Percentiles rank a stretch among this genome's conserved stretches.
Conservation (phyloP, 1,284 basidiomycete genomes). For the Puccinia coronata region DNA sequence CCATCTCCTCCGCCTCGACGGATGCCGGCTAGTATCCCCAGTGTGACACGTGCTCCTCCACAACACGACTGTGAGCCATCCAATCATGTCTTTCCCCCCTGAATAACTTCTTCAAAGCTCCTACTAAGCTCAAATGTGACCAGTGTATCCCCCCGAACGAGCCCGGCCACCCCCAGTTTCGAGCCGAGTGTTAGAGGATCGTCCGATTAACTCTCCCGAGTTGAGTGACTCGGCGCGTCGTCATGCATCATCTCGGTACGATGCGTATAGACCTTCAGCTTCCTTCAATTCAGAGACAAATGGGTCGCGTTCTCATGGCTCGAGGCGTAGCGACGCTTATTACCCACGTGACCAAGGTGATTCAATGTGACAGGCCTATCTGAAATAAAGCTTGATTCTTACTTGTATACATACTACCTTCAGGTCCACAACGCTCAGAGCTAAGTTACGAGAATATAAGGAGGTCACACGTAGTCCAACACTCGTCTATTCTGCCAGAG, state of each 20-base stretch:
- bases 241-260: constrained; percentile 11
- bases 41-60: neutral
- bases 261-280: constrained; percentile 32
- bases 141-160: constrained; percentile 35
- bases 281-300: neutral
- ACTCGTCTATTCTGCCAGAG: neutral
- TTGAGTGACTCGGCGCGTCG: constrained; percentile 1
- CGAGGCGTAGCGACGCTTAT: constrained; percentile 28
- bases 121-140: neutral
- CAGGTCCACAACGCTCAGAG: constrained; percentile 8
- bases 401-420: neutral
- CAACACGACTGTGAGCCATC: constrained; percentile 22
- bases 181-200: constrained; percentile 5
- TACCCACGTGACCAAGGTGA: constrained; percentile 27
- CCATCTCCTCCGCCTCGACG: constrained; percentile 22
- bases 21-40: neutral
- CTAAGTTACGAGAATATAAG: neutral
- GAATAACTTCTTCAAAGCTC: neutral
- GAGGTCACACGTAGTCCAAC: constrained; percentile 22
- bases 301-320: neutral
- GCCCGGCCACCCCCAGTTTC: neutral
- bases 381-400: neutral
- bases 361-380: neutral
- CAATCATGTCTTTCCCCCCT: neutral
- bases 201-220: neutral